Evolutionary conservation across 257 asterid genomes (phyloP).

Genomic region (Penstemon newberryi): DNA sequence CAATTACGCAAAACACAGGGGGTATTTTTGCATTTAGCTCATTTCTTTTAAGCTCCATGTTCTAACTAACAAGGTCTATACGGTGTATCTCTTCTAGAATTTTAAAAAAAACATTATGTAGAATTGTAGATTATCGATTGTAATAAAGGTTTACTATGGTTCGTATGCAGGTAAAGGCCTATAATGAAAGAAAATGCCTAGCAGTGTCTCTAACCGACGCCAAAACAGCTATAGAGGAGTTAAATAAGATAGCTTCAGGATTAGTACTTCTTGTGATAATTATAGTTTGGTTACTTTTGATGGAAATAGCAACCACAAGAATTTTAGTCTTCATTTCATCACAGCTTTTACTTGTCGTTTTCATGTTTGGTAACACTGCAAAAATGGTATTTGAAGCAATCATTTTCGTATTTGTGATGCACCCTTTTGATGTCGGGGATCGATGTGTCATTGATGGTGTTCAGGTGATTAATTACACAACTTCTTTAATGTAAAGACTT

Average conservation of each 20-base stretch:
- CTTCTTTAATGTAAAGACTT: neutral
- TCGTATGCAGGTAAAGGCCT: conserved; percentile 43
- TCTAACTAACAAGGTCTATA: neutral
- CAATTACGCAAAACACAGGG: too few relatives aligned
- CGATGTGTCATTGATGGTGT: conserved; percentile 62
- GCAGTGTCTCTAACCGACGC: conserved; percentile 58
- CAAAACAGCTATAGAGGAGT: conserved; percentile 63
- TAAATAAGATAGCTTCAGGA: conserved; percentile 54
- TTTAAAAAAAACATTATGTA: too few relatives aligned
- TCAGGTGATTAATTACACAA: conserved; percentile 35
- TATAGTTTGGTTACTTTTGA: conserved; percentile 56
- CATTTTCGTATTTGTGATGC: conserved; percentile 52
- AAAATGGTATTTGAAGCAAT: conserved; percentile 52
- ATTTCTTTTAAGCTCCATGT: neutral
- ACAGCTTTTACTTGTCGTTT: conserved; percentile 51
- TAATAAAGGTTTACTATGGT: neutral
- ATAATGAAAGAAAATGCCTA: conserved; percentile 55
- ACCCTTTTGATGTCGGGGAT: conserved; percentile 72
- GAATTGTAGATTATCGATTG: neutral
- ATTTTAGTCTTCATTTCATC: conserved; percentile 57
- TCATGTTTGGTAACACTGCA: conserved; percentile 57
- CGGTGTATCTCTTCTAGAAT: neutral
- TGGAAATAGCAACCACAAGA: conserved; percentile 49
- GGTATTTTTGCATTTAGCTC: too few relatives aligned
- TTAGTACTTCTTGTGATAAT: conserved; percentile 41